Evolutionary conservation across 306 rosid genomes (phyloP).

Genomic region (Senna siamea): DNA sequence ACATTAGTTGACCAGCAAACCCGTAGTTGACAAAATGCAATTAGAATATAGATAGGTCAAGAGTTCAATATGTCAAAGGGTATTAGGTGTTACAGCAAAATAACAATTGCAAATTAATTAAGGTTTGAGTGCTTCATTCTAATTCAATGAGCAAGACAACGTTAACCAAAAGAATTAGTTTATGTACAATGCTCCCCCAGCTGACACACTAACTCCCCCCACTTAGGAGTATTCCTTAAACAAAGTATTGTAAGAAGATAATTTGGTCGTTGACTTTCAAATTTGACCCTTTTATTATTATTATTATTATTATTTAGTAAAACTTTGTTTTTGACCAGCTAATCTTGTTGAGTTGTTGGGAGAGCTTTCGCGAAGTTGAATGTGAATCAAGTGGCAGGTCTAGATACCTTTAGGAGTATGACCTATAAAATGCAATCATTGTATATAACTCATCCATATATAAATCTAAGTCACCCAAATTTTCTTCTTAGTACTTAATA

Average conservation of each 20-base stretch:
- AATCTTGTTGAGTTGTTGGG: slow-evolving; percentile 34
- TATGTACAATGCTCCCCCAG: slow-evolving; percentile 44
- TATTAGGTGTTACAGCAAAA: slow-evolving; percentile 63
- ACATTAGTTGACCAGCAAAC: slow-evolving; percentile 32
- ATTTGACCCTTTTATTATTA: slow-evolving; percentile 39
- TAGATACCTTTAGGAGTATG: slow-evolving; percentile 33
- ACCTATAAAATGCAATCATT: slow-evolving; percentile 38
- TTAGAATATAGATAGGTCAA: slow-evolving; percentile 6
- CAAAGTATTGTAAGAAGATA: slow-evolving; percentile 34
- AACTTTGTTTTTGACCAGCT: slow-evolving; percentile 48
- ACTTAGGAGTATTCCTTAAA: slow-evolving; percentile 35
- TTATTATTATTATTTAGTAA: slow-evolving; percentile 12
- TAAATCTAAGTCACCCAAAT: slow-evolving; percentile 8
- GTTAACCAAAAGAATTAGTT: slow-evolving; percentile 4
- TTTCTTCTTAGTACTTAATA: slow-evolving; percentile 14
- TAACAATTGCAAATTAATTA: slow-evolving; percentile 36
- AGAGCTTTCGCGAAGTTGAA: slow-evolving; percentile 29
- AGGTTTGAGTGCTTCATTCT: slow-evolving; percentile 46
- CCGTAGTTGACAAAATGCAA: neutral
- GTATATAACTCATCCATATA: slow-evolving; percentile 1
- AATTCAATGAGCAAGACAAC: slow-evolving; percentile 47
- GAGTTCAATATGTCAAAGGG: slow-evolving; percentile 44
- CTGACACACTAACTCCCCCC: slow-evolving; percentile 52
- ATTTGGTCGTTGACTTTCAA: slow-evolving; percentile 44
- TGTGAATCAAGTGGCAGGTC: slow-evolving; percentile 43